phyloP scores from a whole-genome alignment of 768 basidiomycete species.

The Lenzites betulinus region DNA sequence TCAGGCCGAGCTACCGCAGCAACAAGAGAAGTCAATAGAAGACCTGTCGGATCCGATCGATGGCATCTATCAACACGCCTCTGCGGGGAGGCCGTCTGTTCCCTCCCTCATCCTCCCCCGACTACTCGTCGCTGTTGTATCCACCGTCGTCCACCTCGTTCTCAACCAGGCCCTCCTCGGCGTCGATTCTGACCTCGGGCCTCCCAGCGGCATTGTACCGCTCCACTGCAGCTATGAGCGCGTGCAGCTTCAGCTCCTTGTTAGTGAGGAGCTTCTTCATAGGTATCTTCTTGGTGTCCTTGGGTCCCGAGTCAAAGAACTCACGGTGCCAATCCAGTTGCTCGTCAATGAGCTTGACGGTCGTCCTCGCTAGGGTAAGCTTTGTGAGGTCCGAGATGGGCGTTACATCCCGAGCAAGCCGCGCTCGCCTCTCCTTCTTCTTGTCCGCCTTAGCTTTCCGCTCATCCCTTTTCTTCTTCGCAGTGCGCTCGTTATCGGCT shows the following conservation, averaged over 20 bases:
- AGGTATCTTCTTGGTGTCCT: neutral
- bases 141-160: neutral
- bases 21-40: neutral
- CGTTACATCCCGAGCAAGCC: neutral
- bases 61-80: neutral
- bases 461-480: neutral
- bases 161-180: neutral
- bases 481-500: neutral
- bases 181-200: neutral
- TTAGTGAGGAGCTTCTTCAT: neutral
- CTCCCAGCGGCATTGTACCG: neutral
- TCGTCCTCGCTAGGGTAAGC: neutral
- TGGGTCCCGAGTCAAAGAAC: neutral
- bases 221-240: neutral
- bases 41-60: neutral
- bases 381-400: neutral
- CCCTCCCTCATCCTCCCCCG: neutral
- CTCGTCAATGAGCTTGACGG: neutral
- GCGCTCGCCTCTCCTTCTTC: neutral
- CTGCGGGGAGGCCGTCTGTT: too few relatives aligned
- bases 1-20: neutral
- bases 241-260: neutral
- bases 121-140: neutral
- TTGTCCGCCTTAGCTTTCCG: neutral
- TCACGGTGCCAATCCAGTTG: neutral